Evolutionary conservation across 2,329 filamentous ascomycete genomes (phyloP), one percentile per base, ranked within the genome.

Genomic region (Fusarium buxicola): DNA sequence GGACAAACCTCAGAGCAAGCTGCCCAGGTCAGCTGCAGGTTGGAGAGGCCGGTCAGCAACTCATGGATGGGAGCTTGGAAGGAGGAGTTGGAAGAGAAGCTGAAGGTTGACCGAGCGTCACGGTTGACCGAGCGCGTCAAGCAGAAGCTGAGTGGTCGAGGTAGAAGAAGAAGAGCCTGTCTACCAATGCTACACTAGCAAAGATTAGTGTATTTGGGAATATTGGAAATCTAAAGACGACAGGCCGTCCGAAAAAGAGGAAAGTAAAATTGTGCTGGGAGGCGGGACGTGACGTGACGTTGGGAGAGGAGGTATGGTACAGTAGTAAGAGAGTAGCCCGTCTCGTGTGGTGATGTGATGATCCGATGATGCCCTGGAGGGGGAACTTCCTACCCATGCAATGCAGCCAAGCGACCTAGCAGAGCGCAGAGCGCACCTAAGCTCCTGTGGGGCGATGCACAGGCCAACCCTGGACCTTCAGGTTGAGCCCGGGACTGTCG

Each of bases 1-100:
- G 59, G 63, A 63, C 58, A 47, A 62, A 56, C 38, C 58, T 60
- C 32, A 47, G 65, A 56, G 53, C 57, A 58, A 55, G 53, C 50
- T 58, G 60, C 63, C 60, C 58, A 60, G 56, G 57, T 66, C 54
- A 66, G 58, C 66, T 63, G 67, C 60, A 64, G 54, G 39, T 55
- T 58, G 49, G 30, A 52, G 30, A 56, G 28, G 39, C 30, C 38
- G 59, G 69, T 71, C 49, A 71, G 58, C 69, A 68, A 69, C 58
- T 43, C 69, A 71, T 71, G 62, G 50, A 53, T 56, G 41, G 45
- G 30, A 48, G 35, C 27, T 60, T 25, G 32, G 27, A 32, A 30
- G 45, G 28, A 32, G 36, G 52, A 51, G 34, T 36, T 30, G 54
- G 58, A 44, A 40, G 40, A 36, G 32, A 12, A 49, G 44, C 32